Percentiles rank a stretch among this genome's conserved stretches.
phyloP scores from a whole-genome alignment of 192 early-diverging fungal species.

The Obelidium mucronatum region DNA sequence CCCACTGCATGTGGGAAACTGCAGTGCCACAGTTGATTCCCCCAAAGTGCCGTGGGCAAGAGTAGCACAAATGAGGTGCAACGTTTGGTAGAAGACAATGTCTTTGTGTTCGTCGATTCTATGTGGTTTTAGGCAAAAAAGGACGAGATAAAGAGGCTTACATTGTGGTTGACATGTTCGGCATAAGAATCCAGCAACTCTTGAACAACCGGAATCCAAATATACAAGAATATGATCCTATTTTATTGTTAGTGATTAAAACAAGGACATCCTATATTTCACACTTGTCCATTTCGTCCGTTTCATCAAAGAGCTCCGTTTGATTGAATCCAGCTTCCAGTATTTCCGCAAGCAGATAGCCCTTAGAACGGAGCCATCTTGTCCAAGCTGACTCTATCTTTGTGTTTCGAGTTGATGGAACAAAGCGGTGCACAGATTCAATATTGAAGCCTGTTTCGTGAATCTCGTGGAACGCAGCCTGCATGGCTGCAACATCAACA shows the following conservation, averaged over 20 bases:
- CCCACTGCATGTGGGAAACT: neutral
- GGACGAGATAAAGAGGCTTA: neutral
- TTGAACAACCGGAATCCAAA: constrained; percentile 3
- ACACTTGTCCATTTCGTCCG: neutral
- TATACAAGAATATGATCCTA: neutral
- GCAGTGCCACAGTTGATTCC: neutral
- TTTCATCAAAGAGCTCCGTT: neutral
- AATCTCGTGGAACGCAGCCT: neutral
- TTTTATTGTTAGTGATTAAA: neutral
- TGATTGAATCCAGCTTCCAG: neutral
- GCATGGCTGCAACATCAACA: constrained; percentile 10
- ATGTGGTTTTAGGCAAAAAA: neutral
- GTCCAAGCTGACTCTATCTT: constrained; percentile 9
- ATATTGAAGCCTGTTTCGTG: neutral
- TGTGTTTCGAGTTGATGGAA: neutral
- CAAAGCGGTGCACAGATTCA: neutral
- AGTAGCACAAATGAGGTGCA: constrained; percentile 3
- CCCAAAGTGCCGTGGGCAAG: neutral
- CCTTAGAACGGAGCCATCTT: neutral
- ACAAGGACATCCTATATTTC: neutral
- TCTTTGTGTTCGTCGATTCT: neutral
- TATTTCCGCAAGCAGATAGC: neutral
- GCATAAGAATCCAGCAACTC: neutral
- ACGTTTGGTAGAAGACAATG: neutral
- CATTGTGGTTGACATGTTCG: constrained; percentile 9